Conservation (phyloP, 108 stramenopile genomes). For the Cyclotella atomus region DNA sequence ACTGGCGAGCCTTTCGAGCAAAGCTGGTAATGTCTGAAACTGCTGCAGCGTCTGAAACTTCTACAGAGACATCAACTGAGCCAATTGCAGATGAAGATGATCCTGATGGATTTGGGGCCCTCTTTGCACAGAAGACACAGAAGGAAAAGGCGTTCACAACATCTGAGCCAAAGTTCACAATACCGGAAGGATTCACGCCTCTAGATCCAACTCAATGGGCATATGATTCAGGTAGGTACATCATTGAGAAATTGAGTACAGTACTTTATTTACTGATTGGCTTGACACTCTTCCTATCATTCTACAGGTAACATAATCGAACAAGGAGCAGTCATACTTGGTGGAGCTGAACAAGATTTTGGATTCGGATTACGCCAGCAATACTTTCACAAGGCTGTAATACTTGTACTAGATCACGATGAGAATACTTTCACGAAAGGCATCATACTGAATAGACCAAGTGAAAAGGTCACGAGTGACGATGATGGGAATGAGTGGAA, state of each 20-base stretch:
- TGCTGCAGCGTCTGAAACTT: conserved; percentile 19
- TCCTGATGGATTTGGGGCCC: conserved; percentile 77
- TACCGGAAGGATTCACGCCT: conserved; percentile 42
- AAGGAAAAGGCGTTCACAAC: neutral
- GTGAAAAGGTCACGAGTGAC: conserved; percentile 38
- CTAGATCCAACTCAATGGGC: conserved; percentile 77
- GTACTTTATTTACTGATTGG: too few species aligned
- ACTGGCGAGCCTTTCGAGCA: conserved; percentile 86
- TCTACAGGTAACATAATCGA: conserved; percentile 79
- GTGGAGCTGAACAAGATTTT: conserved; percentile 75
- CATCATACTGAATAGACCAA: conserved; percentile 64
- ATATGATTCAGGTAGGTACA: too few species aligned
- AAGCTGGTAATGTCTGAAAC: conserved; percentile 72
- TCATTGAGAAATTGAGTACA: too few species aligned
- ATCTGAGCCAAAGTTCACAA: neutral
- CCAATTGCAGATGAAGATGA: conserved; percentile 44
- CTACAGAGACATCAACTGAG: neutral
- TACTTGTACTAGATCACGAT: conserved; percentile 62
- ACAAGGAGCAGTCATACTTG: conserved; percentile 78
- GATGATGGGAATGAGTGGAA: conserved; percentile 48
- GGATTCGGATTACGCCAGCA: conserved; percentile 86
- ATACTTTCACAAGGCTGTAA: conserved; percentile 75
- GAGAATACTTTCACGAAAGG: conserved; percentile 65
- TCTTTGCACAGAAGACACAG: conserved; percentile 40
- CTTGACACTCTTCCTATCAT: too few species aligned